Evolutionary conservation across 176 grass and related monocot species (phyloP).

Genomic region (Triticum turgidum): DNA sequence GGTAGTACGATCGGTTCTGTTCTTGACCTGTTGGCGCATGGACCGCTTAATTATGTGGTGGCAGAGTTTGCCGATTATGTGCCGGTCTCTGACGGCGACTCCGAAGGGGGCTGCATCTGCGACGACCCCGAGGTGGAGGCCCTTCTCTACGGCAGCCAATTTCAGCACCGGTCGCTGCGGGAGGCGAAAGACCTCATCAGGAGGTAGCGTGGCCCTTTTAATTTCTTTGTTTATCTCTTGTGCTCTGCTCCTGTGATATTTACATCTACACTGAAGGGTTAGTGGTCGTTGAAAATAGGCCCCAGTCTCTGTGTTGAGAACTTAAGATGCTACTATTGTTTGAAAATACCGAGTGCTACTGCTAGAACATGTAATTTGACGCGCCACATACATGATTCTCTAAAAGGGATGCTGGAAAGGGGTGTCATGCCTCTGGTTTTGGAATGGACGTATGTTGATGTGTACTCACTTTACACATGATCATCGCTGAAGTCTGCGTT

Average conservation of each 20-base stretch:
- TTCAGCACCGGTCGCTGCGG: conserved; percentile 27
- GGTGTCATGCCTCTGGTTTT: background rate
- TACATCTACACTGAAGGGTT: background rate
- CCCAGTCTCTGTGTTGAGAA: background rate
- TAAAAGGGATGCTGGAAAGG: background rate
- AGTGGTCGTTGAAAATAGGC: background rate
- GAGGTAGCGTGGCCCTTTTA: conserved; percentile 36
- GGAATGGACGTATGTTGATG: background rate
- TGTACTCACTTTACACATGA: background rate
- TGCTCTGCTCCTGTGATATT: background rate
- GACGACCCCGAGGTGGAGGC: conserved; percentile 18
- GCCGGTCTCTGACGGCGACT: conserved; percentile 20
- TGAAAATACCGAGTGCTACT: background rate
- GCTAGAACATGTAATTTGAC: background rate
- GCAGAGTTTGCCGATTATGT: conserved; percentile 37
- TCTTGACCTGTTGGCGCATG: background rate
- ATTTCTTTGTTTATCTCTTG: background rate
- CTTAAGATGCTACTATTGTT: background rate
- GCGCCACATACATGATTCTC: background rate
- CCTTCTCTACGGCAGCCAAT: background rate
- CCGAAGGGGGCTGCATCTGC: conserved; percentile 16
- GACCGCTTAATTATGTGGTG: background rate
- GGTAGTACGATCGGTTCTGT: background rate
- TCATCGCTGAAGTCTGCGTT: background rate
- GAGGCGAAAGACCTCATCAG: conserved; percentile 50